Percentiles rank a stretch among this genome's conserved stretches.
These are phyloP conservation scores for Saccharomycopsis fibuligera DNA, from an alignment of 805 yeast species.

Conservation along the genomic window DNA sequence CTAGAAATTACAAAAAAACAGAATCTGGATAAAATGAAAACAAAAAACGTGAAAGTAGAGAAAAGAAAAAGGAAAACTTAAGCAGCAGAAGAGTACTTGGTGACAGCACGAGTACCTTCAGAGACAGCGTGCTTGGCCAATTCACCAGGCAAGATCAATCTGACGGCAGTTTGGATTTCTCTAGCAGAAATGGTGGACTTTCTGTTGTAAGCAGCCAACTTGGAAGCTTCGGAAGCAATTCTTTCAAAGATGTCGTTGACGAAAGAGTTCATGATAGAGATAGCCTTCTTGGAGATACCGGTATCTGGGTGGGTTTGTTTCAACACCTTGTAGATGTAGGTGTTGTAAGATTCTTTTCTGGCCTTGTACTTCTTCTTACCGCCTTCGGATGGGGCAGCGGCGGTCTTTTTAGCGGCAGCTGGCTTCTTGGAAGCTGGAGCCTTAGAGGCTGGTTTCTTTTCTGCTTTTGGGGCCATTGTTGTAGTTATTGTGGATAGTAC, in stretches of 20 bases:
- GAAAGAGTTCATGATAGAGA: constrained; percentile 98
- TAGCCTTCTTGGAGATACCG: constrained; percentile 97
- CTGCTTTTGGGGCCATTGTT: constrained; percentile 61
- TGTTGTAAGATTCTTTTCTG: constrained; percentile 97
- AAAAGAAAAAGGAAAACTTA: constrained; percentile 9
- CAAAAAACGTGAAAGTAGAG: background rate
- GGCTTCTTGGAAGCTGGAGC: constrained; percentile 96
- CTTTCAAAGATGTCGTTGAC: constrained; percentile 98
- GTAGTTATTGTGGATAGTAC: too few species aligned
- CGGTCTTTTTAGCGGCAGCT: constrained; percentile 88
- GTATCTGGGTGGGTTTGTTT: constrained; percentile 99
- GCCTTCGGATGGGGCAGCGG: constrained; percentile 40
- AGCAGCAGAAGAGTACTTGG: constrained; percentile 21
- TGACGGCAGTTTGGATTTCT: constrained; percentile 97
- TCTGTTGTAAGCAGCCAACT: constrained; percentile 98
- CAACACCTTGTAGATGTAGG: constrained; percentile 96
- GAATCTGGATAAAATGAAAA: background rate
- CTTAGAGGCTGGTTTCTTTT: constrained; percentile 78
- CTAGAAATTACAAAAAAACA: background rate
- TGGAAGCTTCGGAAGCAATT: constrained; percentile 96
- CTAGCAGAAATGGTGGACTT: constrained; percentile 96
- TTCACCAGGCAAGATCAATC: constrained; percentile 98
- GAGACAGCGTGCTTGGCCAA: constrained; percentile 97
- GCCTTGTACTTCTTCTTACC: constrained; percentile 93
- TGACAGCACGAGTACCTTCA: constrained; percentile 89